A percentile compares a stretch with the other conserved stretches of the same genome.
Evolutionary conservation across 805 yeast genomes (phyloP).

Genomic region (Tetrapisispora phaffii): DNA sequence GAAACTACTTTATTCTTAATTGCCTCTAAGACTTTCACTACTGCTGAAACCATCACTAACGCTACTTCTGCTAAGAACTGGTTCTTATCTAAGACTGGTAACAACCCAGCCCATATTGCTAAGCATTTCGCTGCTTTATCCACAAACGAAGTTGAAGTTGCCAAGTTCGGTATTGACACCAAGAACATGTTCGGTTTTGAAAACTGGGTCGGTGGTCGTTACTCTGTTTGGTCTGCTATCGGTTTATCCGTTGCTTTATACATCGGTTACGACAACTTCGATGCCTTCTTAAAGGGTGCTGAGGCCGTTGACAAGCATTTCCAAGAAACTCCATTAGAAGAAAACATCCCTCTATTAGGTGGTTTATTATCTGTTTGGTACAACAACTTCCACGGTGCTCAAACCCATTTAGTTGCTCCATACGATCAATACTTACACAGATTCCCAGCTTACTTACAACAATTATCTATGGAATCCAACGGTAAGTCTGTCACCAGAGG

Average conservation of each 20-base stretch:
- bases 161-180: slow-evolving; percentile 93
- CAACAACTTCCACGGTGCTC: slow-evolving; percentile 96
- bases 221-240: slow-evolving; percentile 99
- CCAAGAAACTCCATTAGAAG: slow-evolving; percentile 68
- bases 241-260: slow-evolving; percentile 92
- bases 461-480: slow-evolving; percentile 96
- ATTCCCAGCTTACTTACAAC: slow-evolving; percentile 99
- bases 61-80: slow-evolving; percentile 92
- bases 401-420: slow-evolving; percentile 96
- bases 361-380: slow-evolving; percentile 96
- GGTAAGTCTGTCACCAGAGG: slow-evolving; percentile 96
- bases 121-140: slow-evolving; percentile 96
- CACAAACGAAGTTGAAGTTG: slow-evolving; percentile 84
- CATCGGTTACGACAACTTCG: slow-evolving; percentile 93
- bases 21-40: slow-evolving; percentile 97
- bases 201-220: slow-evolving; percentile 99
- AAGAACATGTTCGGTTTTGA: slow-evolving; percentile 98
- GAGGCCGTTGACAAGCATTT: slow-evolving; percentile 95
- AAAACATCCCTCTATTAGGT: slow-evolving; percentile 88
- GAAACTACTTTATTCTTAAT: slow-evolving; percentile 89
- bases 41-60: slow-evolving; percentile 95
- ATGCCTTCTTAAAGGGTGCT: slow-evolving; percentile 88
- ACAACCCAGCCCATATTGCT: slow-evolving; percentile 63
- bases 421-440: slow-evolving; percentile 98
- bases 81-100: slow-evolving; percentile 65